Evolutionary conservation across 306 rosid species (phyloP).

Genomic region (Herpetospermum pedunculosum): DNA sequence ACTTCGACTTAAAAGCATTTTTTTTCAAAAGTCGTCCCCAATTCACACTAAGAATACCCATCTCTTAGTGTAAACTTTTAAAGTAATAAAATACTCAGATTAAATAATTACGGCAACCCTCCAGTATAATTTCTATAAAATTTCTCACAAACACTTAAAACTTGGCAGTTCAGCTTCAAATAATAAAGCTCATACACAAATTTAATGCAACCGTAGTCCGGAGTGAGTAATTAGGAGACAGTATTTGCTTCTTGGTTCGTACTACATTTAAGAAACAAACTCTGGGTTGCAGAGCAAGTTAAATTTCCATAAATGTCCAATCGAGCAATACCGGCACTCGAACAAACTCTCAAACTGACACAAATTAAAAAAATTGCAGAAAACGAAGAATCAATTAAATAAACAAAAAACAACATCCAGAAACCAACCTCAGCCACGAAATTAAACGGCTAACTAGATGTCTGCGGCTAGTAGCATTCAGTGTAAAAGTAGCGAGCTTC

Average conservation of each 20-base stretch:
- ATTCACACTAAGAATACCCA: background rate
- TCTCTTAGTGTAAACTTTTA: background rate
- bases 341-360: background rate
- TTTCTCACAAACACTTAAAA: background rate
- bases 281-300: background rate
- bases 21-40: background rate
- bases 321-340: background rate
- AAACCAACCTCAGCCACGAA: slow-evolving; percentile 21
- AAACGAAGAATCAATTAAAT: background rate
- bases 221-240: background rate
- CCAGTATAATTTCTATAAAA: background rate
- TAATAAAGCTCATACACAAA: background rate
- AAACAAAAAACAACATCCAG: background rate
- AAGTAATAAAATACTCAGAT: background rate
- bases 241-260: background rate
- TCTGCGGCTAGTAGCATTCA: slow-evolving; percentile 10
- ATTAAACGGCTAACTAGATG: slow-evolving; percentile 1
- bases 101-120: background rate
- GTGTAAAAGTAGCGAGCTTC: slow-evolving; percentile 25
- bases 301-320: background rate
- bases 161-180: background rate
- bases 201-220: background rate
- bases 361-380: background rate
- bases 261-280: background rate
- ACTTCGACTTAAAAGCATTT: background rate